Evolutionary conservation across 192 early-diverging fungal genomes (phyloP), one percentile per base, ranked within the genome.

Genomic region (Geranomyces michiganensis): DNA sequence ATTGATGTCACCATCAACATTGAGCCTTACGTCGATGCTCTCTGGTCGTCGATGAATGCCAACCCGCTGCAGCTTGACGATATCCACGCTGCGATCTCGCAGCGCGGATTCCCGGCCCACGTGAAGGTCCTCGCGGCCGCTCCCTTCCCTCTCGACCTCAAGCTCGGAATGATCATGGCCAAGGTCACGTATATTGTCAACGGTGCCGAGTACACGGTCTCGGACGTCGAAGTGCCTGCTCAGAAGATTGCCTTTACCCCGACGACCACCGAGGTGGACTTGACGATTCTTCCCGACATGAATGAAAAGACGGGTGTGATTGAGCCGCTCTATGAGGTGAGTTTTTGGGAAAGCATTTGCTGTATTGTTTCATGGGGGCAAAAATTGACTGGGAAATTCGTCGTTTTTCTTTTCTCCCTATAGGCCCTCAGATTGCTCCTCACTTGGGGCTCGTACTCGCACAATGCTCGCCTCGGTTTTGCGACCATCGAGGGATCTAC

Each of bases 71-170:
- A 44, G n/a, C 36, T 72, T 14, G 46, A 62, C 43, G 49, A 64
- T 27, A 76, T 76, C 31, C 29, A 36, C 49, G 61, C 68, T 21
- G 17, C 33, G 30, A 48, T 70, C 17, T 13, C 45, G 19, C 27
- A 27, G 26, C 13, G 10, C 62, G 61, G 62, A n/a, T 64, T 70
- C 30, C 17, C 15, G 17, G 61, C 60, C 44, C n/a, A 48, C 24
- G 61, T 76, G 21, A 27, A 22, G n/a, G 27, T 71, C 31, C 24
- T 53, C 48, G 21, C 29, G 29, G 46, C 48, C 19, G 60, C 47
- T 4, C 29, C 26, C 3, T 71, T 71, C 33, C 74, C 74, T 14
- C 13, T 70, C 74, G 63, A 76, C 48, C 1, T 76, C 1, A 71
- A 61, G 49, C 65, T 70, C 7, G 26, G 12, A 12, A 36, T 24